Evolutionary conservation across 805 yeast species (phyloP).

Genomic region (Saturnispora silvae): DNA sequence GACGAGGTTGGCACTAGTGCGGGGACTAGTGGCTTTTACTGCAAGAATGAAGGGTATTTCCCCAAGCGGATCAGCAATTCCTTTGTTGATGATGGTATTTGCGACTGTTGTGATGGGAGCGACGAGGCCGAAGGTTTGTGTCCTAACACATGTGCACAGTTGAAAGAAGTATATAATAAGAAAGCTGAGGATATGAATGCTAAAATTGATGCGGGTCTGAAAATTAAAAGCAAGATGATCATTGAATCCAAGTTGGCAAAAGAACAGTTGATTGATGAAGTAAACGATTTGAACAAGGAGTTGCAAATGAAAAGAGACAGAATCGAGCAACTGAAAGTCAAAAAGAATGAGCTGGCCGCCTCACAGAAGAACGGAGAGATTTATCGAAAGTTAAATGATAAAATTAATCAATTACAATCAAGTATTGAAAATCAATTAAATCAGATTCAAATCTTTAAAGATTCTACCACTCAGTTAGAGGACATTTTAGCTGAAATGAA

Average conservation of each 20-base stretch:
- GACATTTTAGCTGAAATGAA: slow-evolving; percentile 38
- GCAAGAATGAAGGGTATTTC: slow-evolving; percentile 63
- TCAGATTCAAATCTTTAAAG: background rate
- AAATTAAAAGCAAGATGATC: slow-evolving; percentile 17
- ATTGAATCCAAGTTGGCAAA: background rate
- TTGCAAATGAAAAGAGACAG: background rate
- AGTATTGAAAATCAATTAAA: slow-evolving; percentile 8
- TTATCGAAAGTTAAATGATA: background rate
- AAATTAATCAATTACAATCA: background rate
- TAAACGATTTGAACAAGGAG: background rate
- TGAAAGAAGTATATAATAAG: slow-evolving; percentile 31
- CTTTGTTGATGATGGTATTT: slow-evolving; percentile 78
- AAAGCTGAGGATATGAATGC: slow-evolving; percentile 12
- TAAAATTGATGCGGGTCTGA: slow-evolving; percentile 26
- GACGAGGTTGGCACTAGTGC: slow-evolving; percentile 97
- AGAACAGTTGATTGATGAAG: background rate
- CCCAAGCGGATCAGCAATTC: slow-evolving; percentile 53
- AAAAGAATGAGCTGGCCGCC: too few relatives aligned
- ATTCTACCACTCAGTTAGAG: slow-evolving; percentile 27
- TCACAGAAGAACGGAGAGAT: too few relatives aligned
- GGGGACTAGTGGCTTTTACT: slow-evolving; percentile 56
- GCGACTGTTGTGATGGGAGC: slow-evolving; percentile 97
- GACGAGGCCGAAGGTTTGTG: slow-evolving; percentile 62
- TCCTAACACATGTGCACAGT: slow-evolving; percentile 43
- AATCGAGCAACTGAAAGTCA: background rate